Base-by-base conservation (phyloP, 169 alveolate species). In the Plasmodium malariae region DNA sequence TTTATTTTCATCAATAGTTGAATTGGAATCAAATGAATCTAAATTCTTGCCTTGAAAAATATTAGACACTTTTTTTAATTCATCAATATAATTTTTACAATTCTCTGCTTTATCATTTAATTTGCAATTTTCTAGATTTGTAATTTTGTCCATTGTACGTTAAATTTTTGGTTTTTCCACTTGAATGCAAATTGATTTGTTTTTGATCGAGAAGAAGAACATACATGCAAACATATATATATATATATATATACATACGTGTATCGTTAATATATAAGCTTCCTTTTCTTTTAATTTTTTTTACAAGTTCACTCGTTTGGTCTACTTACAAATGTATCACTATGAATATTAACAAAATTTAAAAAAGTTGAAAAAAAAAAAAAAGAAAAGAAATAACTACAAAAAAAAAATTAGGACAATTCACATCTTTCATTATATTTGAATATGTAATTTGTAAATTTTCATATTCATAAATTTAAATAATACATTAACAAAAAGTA, bases 1-100 rank as follows among this genome's bases (percentile, higher is more conserved):
- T 43, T 78, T 78, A 63, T 78, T 78, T 63, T 78, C 89, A n/a
- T 78, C 89, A 5, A 78, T 78, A 4, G 89, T 78, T 1, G 89
- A 78, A 78, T 78, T 78, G 5, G 89, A 78, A 40, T 68, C 89
- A 37, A 78, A 60, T 1, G 78, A 28, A 17, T 78, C 89, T 9
- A 78, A 3, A 21, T 48, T 62, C 19, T 78, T 78, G 40, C 12
- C 49, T 5, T 78, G 78, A 12, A 62, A 45, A 1, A 78, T 45
- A 2, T 51, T 62, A 11, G 74, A 54, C 0, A 55, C 59, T 5
- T 45, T 54, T 30, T 78, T 78, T 57, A 78, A 4, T 54, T 78
- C 78, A 19, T 78, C 89, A 17, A 78, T 28, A 68, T 78, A 62
- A 69, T 78, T 62, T 12, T 78, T 78, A 19, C 63, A 55, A 6